These are phyloP conservation scores for Colletotrichum lini DNA, from an alignment of 2,329 filamentous ascomycete genomes.

Conservation along the genomic window DNA sequence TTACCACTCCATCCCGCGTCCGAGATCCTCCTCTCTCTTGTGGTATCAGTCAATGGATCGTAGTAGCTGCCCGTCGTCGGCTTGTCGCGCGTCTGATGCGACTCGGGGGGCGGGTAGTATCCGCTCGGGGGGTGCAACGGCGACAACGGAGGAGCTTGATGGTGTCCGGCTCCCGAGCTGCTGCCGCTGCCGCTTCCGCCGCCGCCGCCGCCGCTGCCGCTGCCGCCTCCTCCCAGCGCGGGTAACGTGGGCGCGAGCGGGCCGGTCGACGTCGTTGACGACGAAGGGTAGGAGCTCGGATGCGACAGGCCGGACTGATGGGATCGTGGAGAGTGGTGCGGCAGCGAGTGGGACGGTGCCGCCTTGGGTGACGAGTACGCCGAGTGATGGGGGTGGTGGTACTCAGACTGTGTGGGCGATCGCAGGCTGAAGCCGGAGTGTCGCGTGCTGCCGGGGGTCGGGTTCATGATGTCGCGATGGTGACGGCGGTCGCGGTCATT, in stretches of 20 bases:
- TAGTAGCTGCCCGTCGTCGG: slow-evolving; percentile 64
- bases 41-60: slow-evolving; percentile 67
- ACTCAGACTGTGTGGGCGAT: slow-evolving; percentile 64
- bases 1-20: slow-evolving; percentile 61
- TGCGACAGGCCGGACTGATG: slow-evolving; percentile 43
- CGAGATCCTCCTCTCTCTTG: slow-evolving; percentile 61
- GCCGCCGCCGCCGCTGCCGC: no score
- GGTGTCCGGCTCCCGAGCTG: slow-evolving; percentile 43
- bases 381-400: slow-evolving; percentile 50
- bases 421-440: slow-evolving; percentile 64
- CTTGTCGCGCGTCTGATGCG: slow-evolving; percentile 56
- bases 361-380: slow-evolving; percentile 47
- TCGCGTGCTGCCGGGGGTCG: slow-evolving; percentile 53
- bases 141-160: slow-evolving; percentile 52
- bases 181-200: slow-evolving; percentile 37
- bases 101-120: slow-evolving; percentile 55
- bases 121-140: slow-evolving; percentile 60
- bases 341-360: slow-evolving; percentile 45
- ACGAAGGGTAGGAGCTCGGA: slow-evolving; percentile 55
- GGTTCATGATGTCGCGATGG: slow-evolving; percentile 64
- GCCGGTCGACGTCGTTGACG: slow-evolving; percentile 48
- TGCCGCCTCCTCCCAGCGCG: slow-evolving; percentile 8
- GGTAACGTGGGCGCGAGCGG: slow-evolving; percentile 44
- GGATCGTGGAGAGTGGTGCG: slow-evolving; percentile 48
- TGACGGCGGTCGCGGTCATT: slow-evolving; percentile 52